These are phyloP conservation scores for Leptographium procerum DNA, from an alignment of 2,329 filamentous ascomycete genomes.

Conservation along the genomic window DNA sequence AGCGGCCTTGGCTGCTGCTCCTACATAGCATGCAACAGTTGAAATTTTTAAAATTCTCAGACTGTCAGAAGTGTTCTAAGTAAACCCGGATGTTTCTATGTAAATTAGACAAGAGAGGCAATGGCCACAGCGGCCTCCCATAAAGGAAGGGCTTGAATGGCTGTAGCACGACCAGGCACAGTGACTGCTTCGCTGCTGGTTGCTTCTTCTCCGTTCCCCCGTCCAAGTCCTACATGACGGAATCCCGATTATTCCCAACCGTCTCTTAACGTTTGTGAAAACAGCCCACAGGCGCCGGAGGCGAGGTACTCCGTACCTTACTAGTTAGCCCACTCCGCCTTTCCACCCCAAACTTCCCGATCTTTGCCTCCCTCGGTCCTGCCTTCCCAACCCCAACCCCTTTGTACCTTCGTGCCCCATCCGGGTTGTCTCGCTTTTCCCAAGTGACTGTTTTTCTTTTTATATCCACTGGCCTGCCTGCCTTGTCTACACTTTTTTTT, in stretches of 20 bases:
- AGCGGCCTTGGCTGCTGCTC: neutral
- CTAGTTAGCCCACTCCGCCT: neutral
- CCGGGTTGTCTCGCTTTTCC: neutral
- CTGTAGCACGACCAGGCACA: too few species aligned
- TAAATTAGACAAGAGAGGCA: too few species aligned
- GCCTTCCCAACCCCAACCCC: conserved; percentile 1
- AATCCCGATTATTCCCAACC: neutral
- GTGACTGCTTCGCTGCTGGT: neutral
- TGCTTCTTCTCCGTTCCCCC: neutral
- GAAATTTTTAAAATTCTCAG: neutral
- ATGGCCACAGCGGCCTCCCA: too few species aligned
- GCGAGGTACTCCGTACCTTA: neutral
- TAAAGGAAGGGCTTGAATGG: too few species aligned
- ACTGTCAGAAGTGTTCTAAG: neutral
- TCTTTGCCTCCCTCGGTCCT: neutral
- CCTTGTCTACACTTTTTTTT: neutral
- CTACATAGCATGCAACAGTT: neutral
- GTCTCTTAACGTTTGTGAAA: neutral
- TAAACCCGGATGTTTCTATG: neutral
- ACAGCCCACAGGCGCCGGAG: neutral
- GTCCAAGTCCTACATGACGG: neutral
- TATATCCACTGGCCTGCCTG: neutral
- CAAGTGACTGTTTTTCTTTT: neutral
- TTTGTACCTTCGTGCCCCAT: conserved; percentile 2
- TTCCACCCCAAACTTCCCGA: conserved; percentile 1